phyloP scores from a whole-genome alignment of 192 early-diverging fungal species.

The Rhizoclosmatium globosum region DNA sequence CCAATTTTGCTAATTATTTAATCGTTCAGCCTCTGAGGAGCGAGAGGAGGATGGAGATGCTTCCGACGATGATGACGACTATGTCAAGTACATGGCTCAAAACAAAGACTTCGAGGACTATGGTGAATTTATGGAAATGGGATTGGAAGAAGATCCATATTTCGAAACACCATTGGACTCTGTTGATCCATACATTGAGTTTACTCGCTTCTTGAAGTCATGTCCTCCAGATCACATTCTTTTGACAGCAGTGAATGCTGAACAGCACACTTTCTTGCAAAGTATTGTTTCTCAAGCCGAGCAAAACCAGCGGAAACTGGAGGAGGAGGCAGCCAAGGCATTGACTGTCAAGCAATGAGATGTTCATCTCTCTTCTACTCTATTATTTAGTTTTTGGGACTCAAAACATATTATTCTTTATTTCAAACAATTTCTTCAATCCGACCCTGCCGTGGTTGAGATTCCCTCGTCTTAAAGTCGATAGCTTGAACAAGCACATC shows the following conservation, averaged over 20 bases:
- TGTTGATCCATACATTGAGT: conserved; percentile 42
- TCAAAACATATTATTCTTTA: too few relatives aligned
- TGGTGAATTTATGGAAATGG: conserved; percentile 25
- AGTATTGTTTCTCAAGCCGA: conserved; percentile 16
- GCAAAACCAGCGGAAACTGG: conserved; percentile 24
- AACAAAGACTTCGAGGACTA: conserved; percentile 5
- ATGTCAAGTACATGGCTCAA: conserved; percentile 19
- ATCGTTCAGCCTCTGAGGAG: conserved; percentile 22
- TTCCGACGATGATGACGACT: conserved; percentile 37
- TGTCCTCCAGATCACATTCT: conserved; percentile 30
- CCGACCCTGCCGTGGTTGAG: background rate
- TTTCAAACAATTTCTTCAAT: conserved; percentile 2
- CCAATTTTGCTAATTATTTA: background rate
- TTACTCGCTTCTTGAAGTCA: conserved; percentile 26
- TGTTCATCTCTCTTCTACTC: background rate
- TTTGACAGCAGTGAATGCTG: conserved; percentile 16
- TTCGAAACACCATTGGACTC: conserved; percentile 39
- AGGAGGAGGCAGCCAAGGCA: conserved; percentile 23
- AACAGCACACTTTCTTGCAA: conserved; percentile 37
- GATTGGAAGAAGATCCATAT: conserved; percentile 39
- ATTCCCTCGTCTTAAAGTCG: background rate
- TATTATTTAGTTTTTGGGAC: too few relatives aligned
- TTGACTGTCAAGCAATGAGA: too few relatives aligned
- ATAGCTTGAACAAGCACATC: conserved; percentile 31
- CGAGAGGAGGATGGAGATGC: conserved; percentile 35